Percentiles rank a stretch among this genome's conserved stretches.
phyloP scores from a whole-genome alignment of 2,329 filamentous ascomycete species.

The Pseudogymnoascus sp. region DNA sequence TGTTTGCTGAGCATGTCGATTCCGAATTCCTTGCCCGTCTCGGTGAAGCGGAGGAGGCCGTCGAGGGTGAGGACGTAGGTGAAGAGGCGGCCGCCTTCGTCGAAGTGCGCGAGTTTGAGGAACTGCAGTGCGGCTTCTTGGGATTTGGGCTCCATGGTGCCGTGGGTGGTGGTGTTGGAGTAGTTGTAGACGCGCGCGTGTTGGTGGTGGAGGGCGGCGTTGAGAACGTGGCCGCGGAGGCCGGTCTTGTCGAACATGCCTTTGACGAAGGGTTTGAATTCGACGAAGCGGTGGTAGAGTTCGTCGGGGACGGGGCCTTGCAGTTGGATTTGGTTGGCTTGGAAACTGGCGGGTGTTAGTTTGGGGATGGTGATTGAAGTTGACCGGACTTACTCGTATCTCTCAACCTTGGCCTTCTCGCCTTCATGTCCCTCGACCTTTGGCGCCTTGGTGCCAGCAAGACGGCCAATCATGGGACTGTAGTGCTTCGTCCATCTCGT shows the following conservation, averaged over 20 bases:
- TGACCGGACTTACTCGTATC: conserved; percentile 60
- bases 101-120: conserved; percentile 78
- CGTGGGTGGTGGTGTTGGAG: conserved; percentile 67
- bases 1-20: conserved; percentile 92
- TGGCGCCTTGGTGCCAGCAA: conserved; percentile 67
- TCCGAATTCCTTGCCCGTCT: conserved; percentile 91
- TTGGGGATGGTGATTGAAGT: not conserved
- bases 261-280: conserved; percentile 85
- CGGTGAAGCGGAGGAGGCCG: conserved; percentile 80
- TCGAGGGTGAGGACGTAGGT: conserved; percentile 91
- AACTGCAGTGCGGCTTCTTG: conserved; percentile 71
- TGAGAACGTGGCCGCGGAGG: conserved; percentile 70
- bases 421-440: conserved; percentile 47
- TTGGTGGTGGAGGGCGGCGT: conserved; percentile 83
- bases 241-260: conserved; percentile 79
- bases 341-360: conserved; percentile 56
- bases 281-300: conserved; percentile 87
- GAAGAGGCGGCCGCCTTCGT: conserved; percentile 78
- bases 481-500: conserved; percentile 74
- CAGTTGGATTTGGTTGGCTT: conserved; percentile 86
- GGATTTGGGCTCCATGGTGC: conserved; percentile 59
- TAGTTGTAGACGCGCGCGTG: conserved; percentile 87
- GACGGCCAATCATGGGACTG: conserved; percentile 78
- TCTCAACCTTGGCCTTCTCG: conserved; percentile 51
- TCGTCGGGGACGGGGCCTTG: conserved; percentile 71